Conservation (phyloP, 306 rosid species). For the Phaseolus lunatus region DNA sequence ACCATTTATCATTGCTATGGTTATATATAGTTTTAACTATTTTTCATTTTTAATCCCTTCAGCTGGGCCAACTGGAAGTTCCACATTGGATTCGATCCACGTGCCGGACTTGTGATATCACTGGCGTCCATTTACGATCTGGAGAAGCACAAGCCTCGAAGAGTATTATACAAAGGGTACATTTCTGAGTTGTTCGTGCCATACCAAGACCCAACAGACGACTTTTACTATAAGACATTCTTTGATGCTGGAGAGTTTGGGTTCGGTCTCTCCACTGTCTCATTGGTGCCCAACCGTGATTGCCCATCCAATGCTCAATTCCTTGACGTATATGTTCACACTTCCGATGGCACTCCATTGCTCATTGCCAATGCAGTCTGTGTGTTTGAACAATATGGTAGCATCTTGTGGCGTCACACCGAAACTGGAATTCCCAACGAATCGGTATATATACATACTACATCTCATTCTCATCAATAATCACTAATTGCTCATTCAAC, state of each 20-base stretch:
- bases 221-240: constrained; percentile 50
- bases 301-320: constrained; percentile 50
- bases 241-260: constrained; percentile 57
- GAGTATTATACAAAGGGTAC: constrained; percentile 53
- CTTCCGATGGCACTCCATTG: constrained; percentile 8
- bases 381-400: constrained; percentile 48
- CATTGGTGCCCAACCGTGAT: constrained; percentile 42
- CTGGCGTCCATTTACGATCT: constrained; percentile 51
- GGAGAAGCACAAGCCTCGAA: constrained; percentile 47
- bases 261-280: constrained; percentile 45
- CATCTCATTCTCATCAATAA: neutral
- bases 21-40: too few species aligned
- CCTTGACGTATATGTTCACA: constrained; percentile 31
- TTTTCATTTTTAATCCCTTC: neutral
- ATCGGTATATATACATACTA: neutral
- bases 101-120: constrained; percentile 48
- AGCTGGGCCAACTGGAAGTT: constrained; percentile 62
- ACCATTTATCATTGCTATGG: too few species aligned
- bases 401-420: constrained; percentile 54
- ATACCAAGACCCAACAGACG: constrained; percentile 55
- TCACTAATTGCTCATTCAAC: neutral
- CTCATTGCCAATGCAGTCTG: constrained; percentile 42
- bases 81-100: constrained; percentile 49
- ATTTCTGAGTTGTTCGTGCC: constrained; percentile 55
- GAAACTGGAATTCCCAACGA: constrained; percentile 45